Evolutionary conservation across 2,329 filamentous ascomycete genomes (phyloP).

Genomic region (Periconia digitata): DNA sequence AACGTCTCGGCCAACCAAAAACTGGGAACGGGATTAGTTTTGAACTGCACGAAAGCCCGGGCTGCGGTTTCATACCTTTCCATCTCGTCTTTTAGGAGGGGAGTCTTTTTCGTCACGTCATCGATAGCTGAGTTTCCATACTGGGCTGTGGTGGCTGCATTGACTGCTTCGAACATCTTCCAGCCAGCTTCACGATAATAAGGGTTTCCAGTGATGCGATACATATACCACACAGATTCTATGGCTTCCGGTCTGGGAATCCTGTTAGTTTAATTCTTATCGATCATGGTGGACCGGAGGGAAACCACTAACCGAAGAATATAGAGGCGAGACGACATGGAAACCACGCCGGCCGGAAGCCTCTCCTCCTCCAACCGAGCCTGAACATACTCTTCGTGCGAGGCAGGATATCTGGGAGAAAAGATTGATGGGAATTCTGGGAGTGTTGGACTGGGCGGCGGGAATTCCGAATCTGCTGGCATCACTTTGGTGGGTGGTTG

Average conservation of each 20-base stretch:
- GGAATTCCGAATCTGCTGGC: background rate
- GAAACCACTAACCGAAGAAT: conserved; percentile 56
- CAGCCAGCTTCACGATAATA: conserved; percentile 70
- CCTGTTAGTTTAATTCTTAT: conserved; percentile 1
- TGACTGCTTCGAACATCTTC: conserved; percentile 70
- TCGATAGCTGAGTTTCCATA: conserved; percentile 66
- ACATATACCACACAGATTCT: conserved; percentile 78
- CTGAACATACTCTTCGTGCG: conserved; percentile 40
- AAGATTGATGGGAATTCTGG: conserved; percentile 35
- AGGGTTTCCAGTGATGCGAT: conserved; percentile 68
- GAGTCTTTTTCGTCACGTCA: conserved; percentile 61
- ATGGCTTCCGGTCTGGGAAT: conserved; percentile 68
- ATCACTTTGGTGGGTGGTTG: conserved; percentile 24
- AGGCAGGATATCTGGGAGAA: conserved; percentile 30
- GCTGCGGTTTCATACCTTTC: conserved; percentile 53
- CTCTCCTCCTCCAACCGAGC: conserved; percentile 45
- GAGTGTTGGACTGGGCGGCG: conserved; percentile 18
- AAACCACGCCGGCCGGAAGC: conserved; percentile 58
- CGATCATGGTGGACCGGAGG: background rate
- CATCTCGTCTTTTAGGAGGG: conserved; percentile 61
- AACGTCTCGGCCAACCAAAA: conserved; percentile 55
- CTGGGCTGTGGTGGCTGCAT: conserved; percentile 61
- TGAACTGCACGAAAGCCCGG: background rate
- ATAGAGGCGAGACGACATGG: conserved; percentile 60
- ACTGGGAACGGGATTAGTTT: conserved; percentile 34